Evolutionary conservation across 1,284 basidiomycete species (phyloP), one percentile per base, ranked within the genome.

Genomic region (Cutaneotrichosporon dermatis): DNA sequence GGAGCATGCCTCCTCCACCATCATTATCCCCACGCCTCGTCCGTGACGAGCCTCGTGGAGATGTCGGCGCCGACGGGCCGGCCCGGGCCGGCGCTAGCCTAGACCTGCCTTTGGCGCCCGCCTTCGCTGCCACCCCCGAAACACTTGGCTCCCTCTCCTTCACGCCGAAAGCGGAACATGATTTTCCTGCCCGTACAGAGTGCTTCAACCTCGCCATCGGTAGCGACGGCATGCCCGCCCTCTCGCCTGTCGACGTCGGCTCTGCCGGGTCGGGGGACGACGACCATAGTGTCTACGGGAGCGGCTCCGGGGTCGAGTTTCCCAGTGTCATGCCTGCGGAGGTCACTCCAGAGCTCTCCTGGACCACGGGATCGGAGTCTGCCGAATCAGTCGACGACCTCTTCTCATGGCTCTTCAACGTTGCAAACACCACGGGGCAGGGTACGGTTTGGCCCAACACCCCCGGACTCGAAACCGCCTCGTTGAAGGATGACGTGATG

Each of bases 351-450:
- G 39, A 49, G n/a, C 45, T 51, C 45, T 16, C 33, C n/a, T 53
- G 45, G 44, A 42, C 45, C 25, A 49, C 15, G 5, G 36, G 40
- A n/a, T n/a, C 35, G 16, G 59, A 57, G 55, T 25, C 36, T 6
- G 36, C 37, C 36, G 55, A 57, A 51, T 53, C 50, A 13, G 58
- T 55, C 42, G 64, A 65, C 42, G 61, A 65, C 44, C 51, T 60
- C 15, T 62, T 62, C 45, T 54, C 46, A 35, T 65, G 64, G 64
- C 57, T 65, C 34, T 65, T 65, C 55, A 57, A 46, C 49, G 50
- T 57, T 9, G 44, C 55, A 15, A 58, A 53, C 57, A 40, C 52
- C 41, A 8, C 54, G 37, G 37, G 35, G 36, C 13, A 34, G 39
- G 12, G 51, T 39, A 44, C 33, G 37, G 51, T 53, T 39, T 48